Percentiles rank a stretch among this genome's conserved stretches.
Conservation (phyloP, 2,329 filamentous ascomycete genomes). For the Rugonectria rugulosa region DNA sequence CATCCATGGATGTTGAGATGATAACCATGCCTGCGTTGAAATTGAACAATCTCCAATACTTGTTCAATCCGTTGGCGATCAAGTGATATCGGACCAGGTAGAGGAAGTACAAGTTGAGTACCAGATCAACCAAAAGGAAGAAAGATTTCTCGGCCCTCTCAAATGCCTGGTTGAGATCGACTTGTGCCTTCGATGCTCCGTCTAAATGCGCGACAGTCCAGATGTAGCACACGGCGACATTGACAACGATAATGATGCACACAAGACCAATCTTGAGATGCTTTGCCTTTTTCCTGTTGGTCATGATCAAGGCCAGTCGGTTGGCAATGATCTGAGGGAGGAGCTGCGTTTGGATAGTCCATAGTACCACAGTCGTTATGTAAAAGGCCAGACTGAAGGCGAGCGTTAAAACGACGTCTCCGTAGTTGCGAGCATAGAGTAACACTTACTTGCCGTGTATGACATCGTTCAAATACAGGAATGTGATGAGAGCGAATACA, state of each 20-base stretch:
- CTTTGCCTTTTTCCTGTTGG: conserved; percentile 43
- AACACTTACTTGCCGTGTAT: conserved; percentile 21
- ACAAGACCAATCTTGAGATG: conserved; percentile 48
- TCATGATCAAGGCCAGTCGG: conserved; percentile 51
- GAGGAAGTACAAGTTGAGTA: conserved; percentile 60
- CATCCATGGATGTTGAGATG: conserved; percentile 58
- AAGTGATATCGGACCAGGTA: conserved; percentile 53
- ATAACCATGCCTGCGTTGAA: conserved; percentile 58
- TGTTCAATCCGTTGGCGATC: conserved; percentile 55
- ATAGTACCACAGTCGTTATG: conserved; percentile 18
- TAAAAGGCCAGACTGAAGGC: conserved; percentile 17
- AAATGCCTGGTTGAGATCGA: conserved; percentile 29
- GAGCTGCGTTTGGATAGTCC: conserved; percentile 46
- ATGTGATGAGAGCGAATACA: conserved; percentile 37
- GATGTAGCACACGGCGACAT: conserved; percentile 49
- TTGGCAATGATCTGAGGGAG: conserved; percentile 56
- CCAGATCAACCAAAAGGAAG: conserved; percentile 56
- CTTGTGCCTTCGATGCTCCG: conserved; percentile 9
- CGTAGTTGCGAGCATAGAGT: fast-evolving
- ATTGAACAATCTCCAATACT: conserved; percentile 57
- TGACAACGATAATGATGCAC: conserved; percentile 44
- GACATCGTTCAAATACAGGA: conserved; percentile 32
- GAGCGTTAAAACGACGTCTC: background rate
- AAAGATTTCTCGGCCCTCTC: conserved; percentile 51
- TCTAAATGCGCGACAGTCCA: conserved; percentile 49